Conservation (phyloP, 1,284 basidiomycete species). For the Puccinia horiana region DNA sequence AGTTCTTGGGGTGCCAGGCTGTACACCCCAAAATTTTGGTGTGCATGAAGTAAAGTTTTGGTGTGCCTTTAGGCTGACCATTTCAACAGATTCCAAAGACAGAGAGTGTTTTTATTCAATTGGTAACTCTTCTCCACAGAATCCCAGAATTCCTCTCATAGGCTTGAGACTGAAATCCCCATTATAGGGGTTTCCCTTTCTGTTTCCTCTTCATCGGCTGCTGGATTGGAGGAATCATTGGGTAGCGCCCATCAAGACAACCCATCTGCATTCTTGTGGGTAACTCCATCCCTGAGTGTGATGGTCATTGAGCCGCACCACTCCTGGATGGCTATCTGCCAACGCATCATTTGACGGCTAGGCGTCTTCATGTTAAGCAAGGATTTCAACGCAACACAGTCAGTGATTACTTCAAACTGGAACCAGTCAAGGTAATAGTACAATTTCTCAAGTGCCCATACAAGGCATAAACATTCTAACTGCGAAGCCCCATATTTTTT, state of each 20-base stretch:
- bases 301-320: not conserved
- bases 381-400: not conserved
- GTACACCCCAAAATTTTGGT: too few species aligned
- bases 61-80: too few species aligned
- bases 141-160: not conserved
- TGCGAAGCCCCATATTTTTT: slow-evolving; percentile 10
- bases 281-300: not conserved
- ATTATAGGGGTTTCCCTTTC: not conserved
- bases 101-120: not conserved
- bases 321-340: slow-evolving; percentile 5
- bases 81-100: too few species aligned
- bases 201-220: not conserved
- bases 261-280: not conserved
- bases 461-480: not conserved
- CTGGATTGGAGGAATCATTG: not conserved
- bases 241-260: not conserved
- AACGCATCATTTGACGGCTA: not conserved
- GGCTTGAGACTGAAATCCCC: not conserved
- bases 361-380: not conserved
- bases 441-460: slow-evolving; percentile 6
- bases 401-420: slow-evolving; percentile 4
- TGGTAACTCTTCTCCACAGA: not conserved
- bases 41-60: too few species aligned
- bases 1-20: too few species aligned
- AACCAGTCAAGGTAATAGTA: not conserved